Evolutionary conservation across 129 eudicot species (phyloP), one percentile per base, ranked within the genome.

Genomic region (Flaveria bidentis): DNA sequence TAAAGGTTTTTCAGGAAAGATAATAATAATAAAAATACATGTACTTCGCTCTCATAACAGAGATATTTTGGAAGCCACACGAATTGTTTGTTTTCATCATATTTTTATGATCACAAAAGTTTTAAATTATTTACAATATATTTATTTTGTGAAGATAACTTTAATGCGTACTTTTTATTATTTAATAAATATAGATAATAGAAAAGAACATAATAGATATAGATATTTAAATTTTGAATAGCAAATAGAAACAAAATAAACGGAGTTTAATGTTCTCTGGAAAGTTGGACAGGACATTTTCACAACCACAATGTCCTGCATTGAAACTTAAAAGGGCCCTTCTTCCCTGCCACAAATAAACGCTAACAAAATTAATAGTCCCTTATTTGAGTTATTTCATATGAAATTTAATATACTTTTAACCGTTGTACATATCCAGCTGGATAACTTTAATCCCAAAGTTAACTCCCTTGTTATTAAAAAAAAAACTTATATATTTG

Each of bases 241-340:
- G 41, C 41, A 36, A 36, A 36, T 36, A 36, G 41, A 36, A 55
- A 55, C 22, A 55, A 55, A 4, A n/a, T 22, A n/a, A 8, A 22
- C 28, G 23, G 30, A 9, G 14, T 33, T 67, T 42, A 62, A 28
- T 62, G 68, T 64, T 6, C 25, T 53, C 26, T 47, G 28, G 41
- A 69, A 47, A 45, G 5, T 18, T 56, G 28, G 17, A 33, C 6
- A 11, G 2, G 50, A 28, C 36, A 46, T 61, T 46, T 64, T 30
- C 4, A 62, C 17, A 49, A 60, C 33, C 62, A 75, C 60, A 12
- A 16, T 45, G 78, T 25, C 68, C 60, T 73, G 46, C 39, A 41
- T 20, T 20, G 22, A 20, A 20, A 20, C 22, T 18, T 14, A 26
- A 2, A 45, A 42, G 55, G 69, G 60, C 55, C 6, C 9, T 9